Base-by-base conservation (phyloP, 2,329 filamentous ascomycete species). In the Aphanocladium album region DNA sequence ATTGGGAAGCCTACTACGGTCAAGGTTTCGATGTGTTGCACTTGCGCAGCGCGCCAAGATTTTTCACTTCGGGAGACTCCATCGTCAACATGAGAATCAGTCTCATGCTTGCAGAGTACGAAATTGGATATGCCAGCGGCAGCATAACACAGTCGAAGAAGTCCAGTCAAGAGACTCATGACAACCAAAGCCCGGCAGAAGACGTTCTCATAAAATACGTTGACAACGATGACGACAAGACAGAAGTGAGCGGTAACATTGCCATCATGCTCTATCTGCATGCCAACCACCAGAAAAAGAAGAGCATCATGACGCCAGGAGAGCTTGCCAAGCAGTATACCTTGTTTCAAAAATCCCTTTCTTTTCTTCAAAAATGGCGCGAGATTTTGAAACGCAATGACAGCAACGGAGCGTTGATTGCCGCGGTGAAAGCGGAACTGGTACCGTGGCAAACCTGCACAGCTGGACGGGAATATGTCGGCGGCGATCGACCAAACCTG, bases 1-100 rank as follows among this genome's bases (percentile, higher is more conserved):
- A 89, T 66, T 96, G 93, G 93, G 78, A 87, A 5, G 76, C 76
- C 0, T 75, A 82, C 25, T 99, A 99, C 68, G 93, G 92, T 0
- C 66, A 69, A 0, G 95, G 95, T 0, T 96, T 92, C 64, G 90
- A 99, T 69, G 91, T 96, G 6, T 74, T 95, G 61, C 88, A 95
- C 68, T 82, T 88, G 68, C 79, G 76, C 62, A 73, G 69, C 37
- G 75, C 80, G 25, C 77, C 82, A 27, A 73, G 83, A 17, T 72
- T 86, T 52, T 85, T 83, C 66, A 65, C 76, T 3, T 80, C 80
- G 2, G 67, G 71, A 0, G 82, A 86, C 60, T 33, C 66, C 0
- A 66, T 83, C 3, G 73, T 76, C 6, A 83, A 86, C 58, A 69
- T 76, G 69, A 74, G 80, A 2, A 73, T 87, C 1, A 72, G 74